Evolutionary conservation across 2,329 filamentous ascomycete genomes (phyloP).

Genomic region (Dothidotthia symphoricarpi): DNA sequence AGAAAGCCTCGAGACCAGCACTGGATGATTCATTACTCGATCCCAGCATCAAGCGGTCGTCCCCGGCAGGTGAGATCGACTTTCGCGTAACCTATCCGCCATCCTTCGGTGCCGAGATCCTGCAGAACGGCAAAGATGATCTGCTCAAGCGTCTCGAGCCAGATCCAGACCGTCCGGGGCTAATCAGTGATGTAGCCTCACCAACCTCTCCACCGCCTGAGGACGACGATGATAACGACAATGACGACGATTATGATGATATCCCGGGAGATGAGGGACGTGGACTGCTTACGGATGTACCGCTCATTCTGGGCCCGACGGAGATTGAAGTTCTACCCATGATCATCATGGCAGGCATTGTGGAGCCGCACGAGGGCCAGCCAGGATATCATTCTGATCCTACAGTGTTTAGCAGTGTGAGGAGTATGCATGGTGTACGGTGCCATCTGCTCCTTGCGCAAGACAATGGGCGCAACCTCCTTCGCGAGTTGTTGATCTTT

Average conservation of each 20-base stretch:
- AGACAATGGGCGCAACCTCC: slow-evolving; percentile 83
- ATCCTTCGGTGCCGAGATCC: slow-evolving; percentile 49
- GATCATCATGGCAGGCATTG: slow-evolving; percentile 94
- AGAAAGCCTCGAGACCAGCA: slow-evolving; percentile 18
- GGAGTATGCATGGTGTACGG: slow-evolving; percentile 85
- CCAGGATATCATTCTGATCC: slow-evolving; percentile 51
- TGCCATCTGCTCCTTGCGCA: slow-evolving; percentile 87
- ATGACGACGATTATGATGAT: slow-evolving; percentile 73
- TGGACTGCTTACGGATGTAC: slow-evolving; percentile 87
- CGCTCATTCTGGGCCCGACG: slow-evolving; percentile 87
- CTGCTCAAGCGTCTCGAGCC: slow-evolving; percentile 52
- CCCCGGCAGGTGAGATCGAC: slow-evolving; percentile 46
- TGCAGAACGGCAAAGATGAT: slow-evolving; percentile 52
- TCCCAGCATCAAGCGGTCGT: slow-evolving; percentile 38
- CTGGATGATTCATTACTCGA: slow-evolving; percentile 34
- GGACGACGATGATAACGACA: slow-evolving; percentile 63
- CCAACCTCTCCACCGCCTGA: slow-evolving; percentile 47
- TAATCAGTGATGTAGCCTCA: slow-evolving; percentile 41
- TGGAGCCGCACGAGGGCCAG: slow-evolving; percentile 72
- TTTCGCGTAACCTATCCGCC: slow-evolving; percentile 52
- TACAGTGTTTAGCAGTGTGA: slow-evolving; percentile 56
- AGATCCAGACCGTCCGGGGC: slow-evolving; percentile 44
- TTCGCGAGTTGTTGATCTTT: slow-evolving; percentile 89
- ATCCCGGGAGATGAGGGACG: slow-evolving; percentile 70
- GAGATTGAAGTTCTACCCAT: slow-evolving; percentile 96